Percentiles rank a stretch among this genome's conserved stretches.
Conservation (phyloP, 1,139 yeast genomes). For the Arxiozyma bovina region DNA sequence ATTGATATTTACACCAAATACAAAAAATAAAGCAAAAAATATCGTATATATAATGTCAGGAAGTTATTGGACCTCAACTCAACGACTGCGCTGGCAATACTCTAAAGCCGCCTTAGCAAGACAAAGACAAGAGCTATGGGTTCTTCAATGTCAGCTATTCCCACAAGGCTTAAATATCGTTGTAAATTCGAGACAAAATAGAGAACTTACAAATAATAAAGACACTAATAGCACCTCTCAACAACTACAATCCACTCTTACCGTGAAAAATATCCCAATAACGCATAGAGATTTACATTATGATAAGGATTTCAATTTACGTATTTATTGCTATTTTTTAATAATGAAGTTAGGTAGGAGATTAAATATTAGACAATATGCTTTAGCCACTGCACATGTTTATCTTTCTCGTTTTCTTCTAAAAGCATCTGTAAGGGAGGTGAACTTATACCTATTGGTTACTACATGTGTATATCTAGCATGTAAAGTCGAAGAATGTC, state of each 20-base stretch:
- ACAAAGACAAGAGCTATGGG: slow-evolving; percentile 34
- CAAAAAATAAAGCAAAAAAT: background rate
- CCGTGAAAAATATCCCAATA: slow-evolving; percentile 35
- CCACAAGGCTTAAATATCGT: slow-evolving; percentile 29
- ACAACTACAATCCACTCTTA: slow-evolving; percentile 15
- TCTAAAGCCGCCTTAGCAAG: slow-evolving; percentile 40
- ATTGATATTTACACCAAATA: too few relatives aligned
- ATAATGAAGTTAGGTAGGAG: slow-evolving; percentile 71
- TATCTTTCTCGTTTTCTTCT: slow-evolving; percentile 69
- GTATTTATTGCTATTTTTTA: slow-evolving; percentile 61
- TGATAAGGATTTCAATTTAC: slow-evolving; percentile 46
- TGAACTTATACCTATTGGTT: slow-evolving; percentile 69
- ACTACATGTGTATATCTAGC: slow-evolving; percentile 85
- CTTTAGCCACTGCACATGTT: slow-evolving; percentile 81
- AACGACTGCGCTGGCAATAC: slow-evolving; percentile 53
- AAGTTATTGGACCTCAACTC: slow-evolving; percentile 62
- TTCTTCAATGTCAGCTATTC: slow-evolving; percentile 31
- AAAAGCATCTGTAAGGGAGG: slow-evolving; percentile 65
- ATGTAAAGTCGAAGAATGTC: slow-evolving; percentile 90
- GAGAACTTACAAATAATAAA: slow-evolving; percentile 1
- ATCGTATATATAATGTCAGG: slow-evolving; percentile 40
- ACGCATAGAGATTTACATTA: slow-evolving; percentile 39
- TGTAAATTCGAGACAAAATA: slow-evolving; percentile 23
- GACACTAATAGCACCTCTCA: background rate
- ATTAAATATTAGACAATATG: slow-evolving; percentile 68